phyloP scores from a whole-genome alignment of 73 alveolate genomes.

The Paramecium tetraurelia region DNA sequence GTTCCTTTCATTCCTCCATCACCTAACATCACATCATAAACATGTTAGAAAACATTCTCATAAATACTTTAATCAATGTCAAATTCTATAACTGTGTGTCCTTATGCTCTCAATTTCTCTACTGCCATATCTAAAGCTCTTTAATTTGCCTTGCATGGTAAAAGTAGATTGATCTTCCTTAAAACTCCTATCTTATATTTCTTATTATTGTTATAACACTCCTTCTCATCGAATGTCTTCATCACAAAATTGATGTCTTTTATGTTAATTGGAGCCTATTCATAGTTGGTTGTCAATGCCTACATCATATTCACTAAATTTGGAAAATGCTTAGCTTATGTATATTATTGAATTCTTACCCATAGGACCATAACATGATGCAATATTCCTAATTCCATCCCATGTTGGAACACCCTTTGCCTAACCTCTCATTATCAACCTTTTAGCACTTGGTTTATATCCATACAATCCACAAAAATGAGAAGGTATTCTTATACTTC shows the following conservation, averaged over 20 bases:
- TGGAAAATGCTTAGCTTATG: background rate
- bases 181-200: conserved; percentile 35
- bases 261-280: background rate
- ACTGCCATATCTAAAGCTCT: conserved; percentile 48
- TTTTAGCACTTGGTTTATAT: conserved; percentile 68
- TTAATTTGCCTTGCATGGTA: conserved; percentile 48
- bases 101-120: background rate
- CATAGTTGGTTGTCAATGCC: background rate
- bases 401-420: conserved; percentile 36
- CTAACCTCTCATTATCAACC: conserved; percentile 63
- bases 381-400: conserved; percentile 54
- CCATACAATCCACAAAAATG: conserved; percentile 82
- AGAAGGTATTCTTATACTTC: conserved; percentile 81
- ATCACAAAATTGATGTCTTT: conserved; percentile 5
- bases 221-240: background rate
- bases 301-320: background rate
- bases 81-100: conserved; percentile 53
- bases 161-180: background rate
- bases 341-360: background rate
- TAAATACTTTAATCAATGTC: background rate
- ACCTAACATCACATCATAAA: conserved; percentile 14
- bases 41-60: background rate
- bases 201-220: background rate
- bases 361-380: conserved; percentile 63
- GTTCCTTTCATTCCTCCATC: conserved; percentile 33